Evolutionary conservation across 495 filamentous ascomycete genomes (phyloP).

Genomic region (Xylaria intraflava): DNA sequence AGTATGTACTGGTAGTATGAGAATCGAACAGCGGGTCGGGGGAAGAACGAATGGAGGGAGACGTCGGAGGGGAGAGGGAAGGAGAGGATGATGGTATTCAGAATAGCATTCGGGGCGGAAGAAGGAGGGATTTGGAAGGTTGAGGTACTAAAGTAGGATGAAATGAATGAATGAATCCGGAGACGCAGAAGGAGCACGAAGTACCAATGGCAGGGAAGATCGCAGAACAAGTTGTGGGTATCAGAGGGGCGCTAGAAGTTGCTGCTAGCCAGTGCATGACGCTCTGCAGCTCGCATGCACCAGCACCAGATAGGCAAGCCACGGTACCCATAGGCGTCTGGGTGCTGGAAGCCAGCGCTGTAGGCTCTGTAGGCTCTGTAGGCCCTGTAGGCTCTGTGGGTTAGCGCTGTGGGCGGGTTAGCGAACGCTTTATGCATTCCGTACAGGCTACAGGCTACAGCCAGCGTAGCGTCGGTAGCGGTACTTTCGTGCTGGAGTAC

Average conservation of each 20-base stretch:
- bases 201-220: slow-evolving; percentile 7
- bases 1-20: slow-evolving; percentile 27
- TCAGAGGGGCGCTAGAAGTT: slow-evolving; percentile 1
- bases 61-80: slow-evolving; percentile 24
- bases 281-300: slow-evolving; percentile 7
- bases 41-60: slow-evolving; percentile 26
- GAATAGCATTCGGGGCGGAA: slow-evolving; percentile 29
- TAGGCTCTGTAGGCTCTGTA: no score
- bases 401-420: no score
- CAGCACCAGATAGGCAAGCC: background rate
- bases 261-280: slow-evolving; percentile 7
- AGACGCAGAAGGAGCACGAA: slow-evolving; percentile 14
- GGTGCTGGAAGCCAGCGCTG: no score
- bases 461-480: no score
- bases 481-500: no score
- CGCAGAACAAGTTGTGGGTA: slow-evolving; percentile 10
- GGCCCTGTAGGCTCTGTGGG: no score
- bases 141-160: slow-evolving; percentile 15
- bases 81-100: slow-evolving; percentile 39
- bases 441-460: no score
- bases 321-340: background rate
- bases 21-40: slow-evolving; percentile 25
- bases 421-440: no score
- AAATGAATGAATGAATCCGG: slow-evolving; percentile 10
- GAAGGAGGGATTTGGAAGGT: slow-evolving; percentile 28